Base-by-base conservation (phyloP, 805 yeast genomes). In the Lachancea mirantina region DNA sequence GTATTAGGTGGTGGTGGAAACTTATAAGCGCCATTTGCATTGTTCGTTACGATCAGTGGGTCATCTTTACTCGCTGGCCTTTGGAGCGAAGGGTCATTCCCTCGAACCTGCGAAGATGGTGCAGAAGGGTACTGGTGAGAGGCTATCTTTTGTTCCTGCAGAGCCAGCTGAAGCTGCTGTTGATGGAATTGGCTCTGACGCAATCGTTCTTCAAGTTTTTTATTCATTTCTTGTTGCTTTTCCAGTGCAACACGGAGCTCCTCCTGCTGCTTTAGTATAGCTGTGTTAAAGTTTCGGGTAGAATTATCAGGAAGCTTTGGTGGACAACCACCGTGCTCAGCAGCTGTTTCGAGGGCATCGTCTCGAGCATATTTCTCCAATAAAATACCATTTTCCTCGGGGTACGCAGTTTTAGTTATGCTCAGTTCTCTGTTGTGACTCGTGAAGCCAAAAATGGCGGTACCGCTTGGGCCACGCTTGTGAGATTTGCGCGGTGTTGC, bases 391-490 rank as follows among this genome's bases (percentile, higher is more conserved):
- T 8, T 8, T 19, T 19, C 9, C 22, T 8, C 8, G 10, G 22
- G 22, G 8, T 19, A 8, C 8, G 10, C 9, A 6, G 17, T 23
- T 8, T 80, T 81, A 5, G 76, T 70, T 27, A 81, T 68, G 2
- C 83, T 74, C 22, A 81, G 54, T 28, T 75, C 79, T 37, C 73
- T 71, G 38, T 68, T 68, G 51, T 81, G 88, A 28, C 74, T 76
- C 6, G 67, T 61, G 43, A 71, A 81, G 0, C 94, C 94, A 55
- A 82, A 82, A 17, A 82, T 81, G 2, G 83, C 89, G 4, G 89
- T 78, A 9, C 94, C 94, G 61, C 87, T 78, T 13, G 72, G 65
- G 37, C 75, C 74, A 42, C 84, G 70, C 33, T 68, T 57, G 50
- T 81, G 89, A 15, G 55, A 51, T 19, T 42, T 40, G 14, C 20